Evolutionary conservation across 768 basidiomycete species (phyloP).

Genomic region (Lepiota venenata): DNA sequence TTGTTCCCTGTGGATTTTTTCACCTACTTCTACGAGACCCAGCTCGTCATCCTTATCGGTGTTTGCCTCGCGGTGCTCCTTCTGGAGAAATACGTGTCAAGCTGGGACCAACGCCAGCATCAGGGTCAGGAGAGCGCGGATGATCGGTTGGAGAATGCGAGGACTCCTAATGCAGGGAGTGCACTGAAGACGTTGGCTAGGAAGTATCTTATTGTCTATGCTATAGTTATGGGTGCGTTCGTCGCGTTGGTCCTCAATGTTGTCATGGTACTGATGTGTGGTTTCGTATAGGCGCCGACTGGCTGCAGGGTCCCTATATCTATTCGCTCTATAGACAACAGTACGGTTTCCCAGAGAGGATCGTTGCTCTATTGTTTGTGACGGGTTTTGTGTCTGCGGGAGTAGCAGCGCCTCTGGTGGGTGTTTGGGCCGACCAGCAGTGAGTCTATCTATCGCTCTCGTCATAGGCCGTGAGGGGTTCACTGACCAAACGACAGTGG

Average conservation of each 20-base stretch:
- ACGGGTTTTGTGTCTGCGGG: constrained; percentile 74
- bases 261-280: constrained; percentile 5
- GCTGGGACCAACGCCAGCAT: background rate
- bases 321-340: constrained; percentile 74
- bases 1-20: background rate
- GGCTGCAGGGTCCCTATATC: constrained; percentile 79
- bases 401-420: constrained; percentile 64
- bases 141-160: constrained; percentile 17
- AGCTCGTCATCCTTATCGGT: constrained; percentile 20
- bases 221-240: constrained; percentile 65
- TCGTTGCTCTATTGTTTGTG: constrained; percentile 73
- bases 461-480: background rate
- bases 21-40: constrained; percentile 22
- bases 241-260: background rate
- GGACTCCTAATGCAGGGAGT: constrained; percentile 7
- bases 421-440: constrained; percentile 79
- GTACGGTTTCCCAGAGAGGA: constrained; percentile 56
- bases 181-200: constrained; percentile 22
- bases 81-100: constrained; percentile 19
- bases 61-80: constrained; percentile 19
- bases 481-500: constrained; percentile 39
- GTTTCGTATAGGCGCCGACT: constrained; percentile 59
- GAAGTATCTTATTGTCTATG: constrained; percentile 67
- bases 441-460: constrained; percentile 26
- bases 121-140: constrained; percentile 14